These are phyloP conservation scores for Francoa sonchifolia DNA, from an alignment of 441 rosid genomes.

Conservation along the genomic window DNA sequence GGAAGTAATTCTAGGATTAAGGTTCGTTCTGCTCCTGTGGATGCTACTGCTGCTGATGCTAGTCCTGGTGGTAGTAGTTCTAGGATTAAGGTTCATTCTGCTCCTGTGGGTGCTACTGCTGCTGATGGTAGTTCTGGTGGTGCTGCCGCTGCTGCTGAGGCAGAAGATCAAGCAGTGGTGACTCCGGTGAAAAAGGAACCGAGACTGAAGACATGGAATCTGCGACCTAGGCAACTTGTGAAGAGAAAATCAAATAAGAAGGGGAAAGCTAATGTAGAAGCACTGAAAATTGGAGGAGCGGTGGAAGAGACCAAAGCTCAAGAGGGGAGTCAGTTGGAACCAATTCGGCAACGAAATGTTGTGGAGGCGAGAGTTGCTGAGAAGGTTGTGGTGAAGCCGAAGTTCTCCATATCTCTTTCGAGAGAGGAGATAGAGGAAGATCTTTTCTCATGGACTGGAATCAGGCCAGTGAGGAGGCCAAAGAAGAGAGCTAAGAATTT, in stretches of 20 bases:
- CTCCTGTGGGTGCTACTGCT: neutral
- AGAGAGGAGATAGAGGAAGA: constrained; percentile 11
- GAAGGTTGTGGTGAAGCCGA: constrained; percentile 2
- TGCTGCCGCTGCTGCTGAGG: neutral
- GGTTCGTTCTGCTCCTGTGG: too few species aligned
- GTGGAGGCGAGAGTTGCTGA: neutral
- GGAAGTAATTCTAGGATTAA: too few species aligned
- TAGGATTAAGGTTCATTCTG: too few species aligned
- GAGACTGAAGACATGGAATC: neutral
- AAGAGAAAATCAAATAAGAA: neutral
- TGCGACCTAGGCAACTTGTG: neutral
- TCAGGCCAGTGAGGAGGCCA: constrained; percentile 8
- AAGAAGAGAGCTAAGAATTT: constrained; percentile 7
- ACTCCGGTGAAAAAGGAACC: too few species aligned
- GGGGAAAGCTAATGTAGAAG: neutral
- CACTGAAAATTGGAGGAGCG: neutral
- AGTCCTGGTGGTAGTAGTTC: too few species aligned
- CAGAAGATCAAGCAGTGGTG: neutral
- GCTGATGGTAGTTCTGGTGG: neutral
- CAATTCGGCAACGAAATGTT: too few species aligned
- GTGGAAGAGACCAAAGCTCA: neutral
- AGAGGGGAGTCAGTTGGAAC: too few species aligned
- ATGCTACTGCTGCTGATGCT: neutral
- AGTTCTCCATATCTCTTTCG: constrained; percentile 5
- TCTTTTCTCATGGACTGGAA: constrained; percentile 1